phyloP scores from a whole-genome alignment of 2,329 filamentous ascomycete species.

The Atkinsonella hypoxylon region DNA sequence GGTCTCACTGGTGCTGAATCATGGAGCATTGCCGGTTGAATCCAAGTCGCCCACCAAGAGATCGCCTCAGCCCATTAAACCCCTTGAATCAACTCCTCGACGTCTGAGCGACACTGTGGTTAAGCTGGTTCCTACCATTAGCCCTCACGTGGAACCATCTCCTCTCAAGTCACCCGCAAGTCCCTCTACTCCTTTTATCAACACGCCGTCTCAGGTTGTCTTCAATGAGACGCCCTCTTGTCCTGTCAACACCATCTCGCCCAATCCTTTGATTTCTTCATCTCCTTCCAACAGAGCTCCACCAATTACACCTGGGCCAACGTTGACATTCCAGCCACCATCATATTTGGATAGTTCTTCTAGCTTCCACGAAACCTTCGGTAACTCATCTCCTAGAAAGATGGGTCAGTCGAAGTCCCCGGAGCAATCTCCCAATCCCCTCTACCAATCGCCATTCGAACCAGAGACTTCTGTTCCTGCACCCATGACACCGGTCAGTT shows the following conservation, averaged over 20 bases:
- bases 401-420: neutral
- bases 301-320: neutral
- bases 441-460: neutral
- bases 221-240: neutral
- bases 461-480: neutral
- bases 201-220: slow-evolving; percentile 1
- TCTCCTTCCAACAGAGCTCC: neutral
- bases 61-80: slow-evolving; percentile 14
- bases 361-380: neutral
- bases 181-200: slow-evolving; percentile 16
- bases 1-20: slow-evolving; percentile 12
- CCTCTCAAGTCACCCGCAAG: slow-evolving; percentile 18
- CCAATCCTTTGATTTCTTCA: neutral
- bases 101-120: slow-evolving; percentile 19
- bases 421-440: neutral
- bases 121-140: slow-evolving; percentile 16
- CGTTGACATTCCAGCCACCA: neutral
- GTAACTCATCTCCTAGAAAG: neutral
- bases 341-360: neutral
- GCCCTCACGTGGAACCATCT: slow-evolving; percentile 15
- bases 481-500: neutral
- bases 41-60: slow-evolving; percentile 21
- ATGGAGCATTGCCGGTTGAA: slow-evolving; percentile 7
- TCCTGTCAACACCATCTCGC: neutral
- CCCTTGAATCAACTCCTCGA: slow-evolving; percentile 14